Percentiles rank a stretch among this genome's conserved stretches.
Evolutionary conservation across 148 eudicot species (phyloP).

Genomic region (Heliamphora exappendiculata): DNA sequence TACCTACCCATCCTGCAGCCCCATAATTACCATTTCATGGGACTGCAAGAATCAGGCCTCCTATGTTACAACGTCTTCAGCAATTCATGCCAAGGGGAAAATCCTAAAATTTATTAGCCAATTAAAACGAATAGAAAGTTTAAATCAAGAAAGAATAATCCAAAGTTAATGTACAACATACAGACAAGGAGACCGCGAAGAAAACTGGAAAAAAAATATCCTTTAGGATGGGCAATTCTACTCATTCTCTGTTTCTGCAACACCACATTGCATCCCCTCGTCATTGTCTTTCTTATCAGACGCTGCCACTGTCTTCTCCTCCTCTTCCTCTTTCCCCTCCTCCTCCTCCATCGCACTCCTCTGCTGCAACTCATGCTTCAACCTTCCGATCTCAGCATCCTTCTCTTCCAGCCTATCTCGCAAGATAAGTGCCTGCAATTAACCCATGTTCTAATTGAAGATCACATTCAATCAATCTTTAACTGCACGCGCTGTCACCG

Average conservation of each 20-base stretch:
- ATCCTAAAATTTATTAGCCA: background rate
- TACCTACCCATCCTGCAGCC: no score
- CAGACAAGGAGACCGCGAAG: background rate
- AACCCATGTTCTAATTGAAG: background rate
- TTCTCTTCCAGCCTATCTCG: conserved; percentile 70
- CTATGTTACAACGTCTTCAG: background rate
- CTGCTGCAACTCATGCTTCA: conserved; percentile 48
- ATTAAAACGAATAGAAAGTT: background rate
- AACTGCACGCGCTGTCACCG: background rate
- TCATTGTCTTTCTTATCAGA: conserved; percentile 26
- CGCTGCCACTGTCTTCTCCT: conserved; percentile 30
- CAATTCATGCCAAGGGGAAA: background rate
- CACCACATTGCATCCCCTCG: conserved; percentile 19
- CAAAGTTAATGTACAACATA: conserved; percentile 22
- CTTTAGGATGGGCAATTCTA: background rate
- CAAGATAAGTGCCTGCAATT: conserved; percentile 58
- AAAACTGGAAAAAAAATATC: background rate
- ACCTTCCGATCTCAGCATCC: conserved; percentile 61
- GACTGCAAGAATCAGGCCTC: background rate
- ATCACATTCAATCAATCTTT: background rate
- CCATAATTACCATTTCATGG: no score
- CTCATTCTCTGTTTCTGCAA: conserved; percentile 19
- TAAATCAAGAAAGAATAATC: background rate
- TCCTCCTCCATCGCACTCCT: conserved; percentile 21
- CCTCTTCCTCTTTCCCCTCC: conserved; percentile 29